Percentiles rank a stretch among this genome's conserved stretches.
phyloP scores from a whole-genome alignment of 2,329 filamentous ascomycete genomes.

The Aureobasidium sp. region DNA sequence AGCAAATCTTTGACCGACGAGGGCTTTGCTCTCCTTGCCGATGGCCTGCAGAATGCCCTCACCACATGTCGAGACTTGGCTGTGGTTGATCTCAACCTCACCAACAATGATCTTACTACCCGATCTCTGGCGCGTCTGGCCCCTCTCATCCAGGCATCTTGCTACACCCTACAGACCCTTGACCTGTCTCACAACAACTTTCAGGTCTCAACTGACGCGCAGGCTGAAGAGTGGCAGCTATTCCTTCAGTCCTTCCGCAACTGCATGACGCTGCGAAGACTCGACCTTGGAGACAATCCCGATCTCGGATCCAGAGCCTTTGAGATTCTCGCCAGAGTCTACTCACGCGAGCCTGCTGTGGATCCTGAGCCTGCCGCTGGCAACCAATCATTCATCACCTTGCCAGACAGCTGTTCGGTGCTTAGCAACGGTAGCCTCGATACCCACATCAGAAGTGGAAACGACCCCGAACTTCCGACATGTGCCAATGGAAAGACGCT shows the following conservation, averaged over 20 bases:
- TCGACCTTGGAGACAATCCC: slow-evolving; percentile 39
- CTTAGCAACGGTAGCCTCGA: slow-evolving; percentile 4
- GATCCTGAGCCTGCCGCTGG: slow-evolving; percentile 22
- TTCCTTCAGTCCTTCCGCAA: slow-evolving; percentile 37
- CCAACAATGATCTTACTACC: slow-evolving; percentile 36
- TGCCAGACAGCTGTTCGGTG: slow-evolving; percentile 18
- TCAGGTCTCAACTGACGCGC: slow-evolving; percentile 26
- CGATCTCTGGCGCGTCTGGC: slow-evolving; percentile 33
- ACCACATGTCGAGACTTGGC: slow-evolving; percentile 20
- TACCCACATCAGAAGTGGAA: background rate
- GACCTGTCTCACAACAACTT: slow-evolving; percentile 41
- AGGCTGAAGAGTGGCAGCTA: slow-evolving; percentile 33
- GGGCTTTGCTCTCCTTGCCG: slow-evolving; percentile 34
- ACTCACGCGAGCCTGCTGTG: slow-evolving; percentile 27
- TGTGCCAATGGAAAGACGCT: slow-evolving; percentile 16
- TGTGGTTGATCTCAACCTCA: slow-evolving; percentile 39
- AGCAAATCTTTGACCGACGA: slow-evolving; percentile 39
- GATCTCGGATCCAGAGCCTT: slow-evolving; percentile 33
- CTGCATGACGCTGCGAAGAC: slow-evolving; percentile 34
- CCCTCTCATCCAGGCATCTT: slow-evolving; percentile 31
- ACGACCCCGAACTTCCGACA: background rate
- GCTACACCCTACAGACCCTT: slow-evolving; percentile 37
- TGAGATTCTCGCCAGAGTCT: slow-evolving; percentile 37
- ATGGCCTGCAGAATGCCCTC: slow-evolving; percentile 34
- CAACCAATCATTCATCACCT: slow-evolving; percentile 17